phyloP scores from a whole-genome alignment of 192 early-diverging fungal genomes.

The Dimargaris verticillata region DNA sequence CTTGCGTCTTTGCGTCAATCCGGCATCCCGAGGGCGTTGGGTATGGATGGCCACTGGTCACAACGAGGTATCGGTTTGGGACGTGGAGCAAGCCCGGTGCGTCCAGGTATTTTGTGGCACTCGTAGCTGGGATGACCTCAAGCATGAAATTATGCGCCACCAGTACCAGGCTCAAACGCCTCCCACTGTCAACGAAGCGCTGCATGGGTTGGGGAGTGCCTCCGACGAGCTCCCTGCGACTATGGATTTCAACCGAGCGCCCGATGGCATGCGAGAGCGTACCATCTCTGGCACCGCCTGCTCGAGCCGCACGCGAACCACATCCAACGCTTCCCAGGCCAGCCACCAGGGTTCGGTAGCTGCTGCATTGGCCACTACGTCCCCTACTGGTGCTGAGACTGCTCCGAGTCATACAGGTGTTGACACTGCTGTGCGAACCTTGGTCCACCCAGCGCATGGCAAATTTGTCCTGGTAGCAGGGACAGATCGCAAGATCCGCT shows the following conservation, averaged over 20 bases:
- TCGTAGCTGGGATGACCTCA: slow-evolving; percentile 28
- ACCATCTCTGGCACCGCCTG: slow-evolving; percentile 20
- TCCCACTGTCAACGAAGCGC: background rate
- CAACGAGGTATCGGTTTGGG: slow-evolving; percentile 69
- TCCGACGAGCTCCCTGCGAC: background rate
- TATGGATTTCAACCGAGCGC: background rate
- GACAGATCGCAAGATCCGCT: slow-evolving; percentile 73
- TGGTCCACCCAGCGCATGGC: slow-evolving; percentile 34
- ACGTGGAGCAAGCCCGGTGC: slow-evolving; percentile 53
- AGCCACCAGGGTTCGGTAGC: slow-evolving; percentile 28
- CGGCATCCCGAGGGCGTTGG: slow-evolving; percentile 23
- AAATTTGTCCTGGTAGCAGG: slow-evolving; percentile 60
- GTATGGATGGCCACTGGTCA: slow-evolving; percentile 51
- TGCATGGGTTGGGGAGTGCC: background rate
- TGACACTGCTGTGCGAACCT: slow-evolving; percentile 39
- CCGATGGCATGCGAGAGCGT: slow-evolving; percentile 17
- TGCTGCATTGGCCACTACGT: slow-evolving; percentile 17
- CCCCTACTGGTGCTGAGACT: slow-evolving; percentile 34
- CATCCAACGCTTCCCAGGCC: background rate
- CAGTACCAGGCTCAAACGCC: slow-evolving; percentile 19
- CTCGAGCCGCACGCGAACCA: slow-evolving; percentile 20
- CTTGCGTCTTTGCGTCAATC: slow-evolving; percentile 30
- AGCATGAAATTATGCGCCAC: slow-evolving; percentile 26
- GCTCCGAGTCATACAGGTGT: slow-evolving; percentile 32
- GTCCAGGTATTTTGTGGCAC: slow-evolving; percentile 49